A percentile compares a stretch with the other conserved stretches of the same genome.
Conservation (phyloP, 2,329 filamentous ascomycete genomes). For the Biscogniauxia sp. region DNA sequence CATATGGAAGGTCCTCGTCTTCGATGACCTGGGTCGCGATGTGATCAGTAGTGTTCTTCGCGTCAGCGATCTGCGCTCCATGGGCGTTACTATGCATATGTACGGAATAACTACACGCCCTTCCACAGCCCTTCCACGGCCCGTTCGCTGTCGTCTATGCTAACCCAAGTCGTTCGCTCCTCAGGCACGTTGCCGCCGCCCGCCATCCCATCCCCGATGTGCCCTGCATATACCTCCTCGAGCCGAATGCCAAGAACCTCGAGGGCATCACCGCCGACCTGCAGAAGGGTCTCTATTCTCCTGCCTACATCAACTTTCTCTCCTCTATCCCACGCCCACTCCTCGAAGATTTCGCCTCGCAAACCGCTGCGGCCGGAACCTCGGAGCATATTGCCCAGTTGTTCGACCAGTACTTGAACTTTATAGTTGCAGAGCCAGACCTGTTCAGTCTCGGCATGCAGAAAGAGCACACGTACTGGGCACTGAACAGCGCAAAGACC, state of each 20-base stretch:
- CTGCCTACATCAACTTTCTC: constrained; percentile 95
- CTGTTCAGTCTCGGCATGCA: constrained; percentile 92
- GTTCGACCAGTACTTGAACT: constrained; percentile 96
- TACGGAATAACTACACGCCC: constrained; percentile 39
- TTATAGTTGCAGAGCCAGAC: constrained; percentile 92
- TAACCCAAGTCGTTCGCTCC: constrained; percentile 20
- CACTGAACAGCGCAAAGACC: constrained; percentile 89
- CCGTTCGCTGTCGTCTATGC: constrained; percentile 4
- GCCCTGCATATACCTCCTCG: constrained; percentile 92
- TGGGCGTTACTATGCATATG: constrained; percentile 97
- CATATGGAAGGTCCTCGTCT: constrained; percentile 96
- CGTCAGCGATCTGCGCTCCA: constrained; percentile 86
- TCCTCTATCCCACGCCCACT: constrained; percentile 87
- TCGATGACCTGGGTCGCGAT: constrained; percentile 87
- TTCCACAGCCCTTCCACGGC: neutral
- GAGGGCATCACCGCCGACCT: constrained; percentile 82
- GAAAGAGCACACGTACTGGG: constrained; percentile 88
- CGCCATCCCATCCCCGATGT: constrained; percentile 94
- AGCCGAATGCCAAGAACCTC: constrained; percentile 79
- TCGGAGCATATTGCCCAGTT: constrained; percentile 89
- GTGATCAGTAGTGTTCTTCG: constrained; percentile 95
- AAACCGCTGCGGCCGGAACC: constrained; percentile 80
- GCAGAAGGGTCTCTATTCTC: constrained; percentile 82
- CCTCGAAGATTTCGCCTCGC: constrained; percentile 89
- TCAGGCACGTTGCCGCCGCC: constrained; percentile 73